phyloP scores from a whole-genome alignment of 345 rosid species.

The Eucalyptus curtisii region DNA sequence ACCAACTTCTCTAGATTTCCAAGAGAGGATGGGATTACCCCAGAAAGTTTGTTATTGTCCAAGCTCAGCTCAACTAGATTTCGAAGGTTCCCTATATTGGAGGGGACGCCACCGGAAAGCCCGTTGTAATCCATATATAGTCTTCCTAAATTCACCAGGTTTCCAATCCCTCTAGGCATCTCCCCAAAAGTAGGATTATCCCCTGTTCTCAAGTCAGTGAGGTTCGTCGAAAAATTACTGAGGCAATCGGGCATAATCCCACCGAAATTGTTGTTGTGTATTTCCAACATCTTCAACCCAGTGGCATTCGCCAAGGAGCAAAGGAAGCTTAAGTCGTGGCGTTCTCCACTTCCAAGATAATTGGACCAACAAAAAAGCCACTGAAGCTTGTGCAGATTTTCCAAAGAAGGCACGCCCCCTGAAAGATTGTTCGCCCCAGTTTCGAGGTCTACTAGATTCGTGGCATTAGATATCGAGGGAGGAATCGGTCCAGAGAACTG shows the following conservation, averaged over 20 bases:
- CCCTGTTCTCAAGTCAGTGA: accelerated
- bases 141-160: accelerated
- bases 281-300: accelerated
- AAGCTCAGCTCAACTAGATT: accelerated
- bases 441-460: accelerated
- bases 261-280: accelerated
- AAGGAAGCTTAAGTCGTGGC: no score
- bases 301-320: accelerated
- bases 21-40: background rate
- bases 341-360: no score
- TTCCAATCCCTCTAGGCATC: background rate
- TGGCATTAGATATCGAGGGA: no score
- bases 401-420: no score
- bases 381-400: no score
- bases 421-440: accelerated
- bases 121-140: accelerated
- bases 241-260: background rate
- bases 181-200: background rate
- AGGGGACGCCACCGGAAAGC: background rate
- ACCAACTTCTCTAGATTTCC: background rate
- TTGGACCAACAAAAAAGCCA: accelerated
- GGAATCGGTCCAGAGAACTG: accelerated
- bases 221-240: background rate
- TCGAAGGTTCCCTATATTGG: background rate
- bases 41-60: no score